Percentiles rank a stretch among this genome's conserved stretches.
Conservation (phyloP, 1,284 basidiomycete species). For the Marasmius fiardii region DNA sequence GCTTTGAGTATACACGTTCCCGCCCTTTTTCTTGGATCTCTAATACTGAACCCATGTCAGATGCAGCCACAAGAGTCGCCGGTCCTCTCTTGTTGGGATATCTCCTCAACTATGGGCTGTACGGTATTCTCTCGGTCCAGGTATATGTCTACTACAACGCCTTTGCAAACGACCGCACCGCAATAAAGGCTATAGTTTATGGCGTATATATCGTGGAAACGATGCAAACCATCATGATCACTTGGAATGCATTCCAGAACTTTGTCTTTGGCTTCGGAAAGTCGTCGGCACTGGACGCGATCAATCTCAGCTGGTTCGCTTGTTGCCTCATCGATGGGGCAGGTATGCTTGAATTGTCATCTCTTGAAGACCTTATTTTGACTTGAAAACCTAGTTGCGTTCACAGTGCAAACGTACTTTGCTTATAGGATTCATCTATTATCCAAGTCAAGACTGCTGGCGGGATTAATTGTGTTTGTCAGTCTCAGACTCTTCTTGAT, state of each 20-base stretch:
- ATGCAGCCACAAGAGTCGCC: no score
- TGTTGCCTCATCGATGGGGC: neutral
- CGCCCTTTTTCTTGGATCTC: no score
- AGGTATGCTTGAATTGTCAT: neutral
- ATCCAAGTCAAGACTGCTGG: neutral
- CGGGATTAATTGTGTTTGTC: neutral
- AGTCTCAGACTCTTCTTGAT: neutral
- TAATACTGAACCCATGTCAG: no score
- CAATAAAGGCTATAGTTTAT: neutral
- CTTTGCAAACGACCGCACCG: neutral
- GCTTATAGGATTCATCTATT: neutral
- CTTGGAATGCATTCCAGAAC: neutral
- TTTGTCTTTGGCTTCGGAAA: neutral
- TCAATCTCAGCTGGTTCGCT: neutral
- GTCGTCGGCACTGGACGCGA: neutral
- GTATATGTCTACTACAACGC: neutral
- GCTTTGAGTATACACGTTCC: no score
- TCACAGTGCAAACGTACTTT: neutral
- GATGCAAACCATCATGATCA: neutral
- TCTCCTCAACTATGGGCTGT: neutral
- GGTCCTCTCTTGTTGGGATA: neutral
- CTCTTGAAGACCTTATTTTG: neutral
- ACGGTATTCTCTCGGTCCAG: neutral
- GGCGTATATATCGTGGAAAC: neutral
- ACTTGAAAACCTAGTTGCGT: neutral